Base-by-base conservation (phyloP, 768 basidiomycete genomes). In the Ephemerocybe angulata region DNA sequence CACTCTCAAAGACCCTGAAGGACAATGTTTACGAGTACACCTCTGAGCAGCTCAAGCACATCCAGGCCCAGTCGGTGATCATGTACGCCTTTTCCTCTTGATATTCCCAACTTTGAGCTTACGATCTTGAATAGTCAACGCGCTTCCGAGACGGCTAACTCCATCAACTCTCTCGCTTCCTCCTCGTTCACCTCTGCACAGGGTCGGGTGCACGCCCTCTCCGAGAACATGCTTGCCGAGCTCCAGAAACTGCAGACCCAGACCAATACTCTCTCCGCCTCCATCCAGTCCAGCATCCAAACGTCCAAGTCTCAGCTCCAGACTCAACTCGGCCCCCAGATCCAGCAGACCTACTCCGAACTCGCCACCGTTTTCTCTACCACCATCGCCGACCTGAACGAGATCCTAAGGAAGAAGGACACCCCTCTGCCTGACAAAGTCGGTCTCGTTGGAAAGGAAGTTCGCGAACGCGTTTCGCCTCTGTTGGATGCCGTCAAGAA, bases 21-120 rank as follows among this genome's bases (percentile, higher is more conserved):
- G 83, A 83, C 60, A 81, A 86, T 62, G 62, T 90, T 41, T 80
- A 79, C 57, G 79, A 73, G 27, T 86, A 85, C 64, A 87, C 88
- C 3, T 75, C 79, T 50, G 86, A 89, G 58, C 88, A 90, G 62
- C 67, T 89, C 63, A 86, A 83, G 56, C 81, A 87, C 58, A 70
- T 90, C 38, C 85, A 85, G 61, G 73, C 76, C 17, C 89, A 90
- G 60, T 87, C 74, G 54, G 76, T 70, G 46, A 68, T 89, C 42
- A 79, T 88, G 84, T 88, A 70, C 43, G 85, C 72, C 24, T 58
- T 35, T 12, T 49, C 13, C 29, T 19, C n/a, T n/a, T n/a, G n/a
- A n/a, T n/a, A 33, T n/a, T 38, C 31, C 37, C 25, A 15, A 41
- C 13, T 25, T 50, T 8, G 21, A 41, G 47, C 35, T 30, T 38